A percentile compares a stretch with the other conserved stretches of the same genome.
Conservation (phyloP, 345 rosid species). For the Kandelia obovata region DNA sequence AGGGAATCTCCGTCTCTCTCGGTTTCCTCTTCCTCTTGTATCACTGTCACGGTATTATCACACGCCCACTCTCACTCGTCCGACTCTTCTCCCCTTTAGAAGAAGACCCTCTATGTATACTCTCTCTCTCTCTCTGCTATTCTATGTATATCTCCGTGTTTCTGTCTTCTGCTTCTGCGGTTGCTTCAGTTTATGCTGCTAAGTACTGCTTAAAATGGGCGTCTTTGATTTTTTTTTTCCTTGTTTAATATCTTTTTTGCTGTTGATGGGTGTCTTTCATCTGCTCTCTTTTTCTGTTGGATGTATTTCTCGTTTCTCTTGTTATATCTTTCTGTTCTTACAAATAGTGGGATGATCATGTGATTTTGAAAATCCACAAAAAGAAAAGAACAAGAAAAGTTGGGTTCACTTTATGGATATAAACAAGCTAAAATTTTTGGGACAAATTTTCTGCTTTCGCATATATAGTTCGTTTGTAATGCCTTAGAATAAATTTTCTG, state of each 20-base stretch:
- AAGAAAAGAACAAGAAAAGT: too few relatives aligned
- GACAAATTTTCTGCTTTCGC: too few relatives aligned
- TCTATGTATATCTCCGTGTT: not conserved
- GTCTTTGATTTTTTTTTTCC: not conserved
- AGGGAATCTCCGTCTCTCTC: too few relatives aligned
- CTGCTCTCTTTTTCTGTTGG: not conserved
- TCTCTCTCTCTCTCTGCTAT: not conserved
- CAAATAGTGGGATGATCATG: too few relatives aligned
- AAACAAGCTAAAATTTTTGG: too few relatives aligned
- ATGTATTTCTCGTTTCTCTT: not conserved
- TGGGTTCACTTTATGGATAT: too few relatives aligned
- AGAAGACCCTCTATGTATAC: slow-evolving; percentile 30
- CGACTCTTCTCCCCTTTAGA: not conserved
- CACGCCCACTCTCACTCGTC: slow-evolving; percentile 12
- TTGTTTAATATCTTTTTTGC: not conserved
- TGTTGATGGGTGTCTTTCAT: not conserved
- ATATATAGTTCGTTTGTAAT: too few relatives aligned
- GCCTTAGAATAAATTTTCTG: too few relatives aligned
- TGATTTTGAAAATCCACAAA: too few relatives aligned
- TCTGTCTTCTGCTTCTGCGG: not conserved
- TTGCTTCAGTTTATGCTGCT: not conserved
- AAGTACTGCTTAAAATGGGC: not conserved
- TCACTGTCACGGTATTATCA: not conserved
- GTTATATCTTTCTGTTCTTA: too few relatives aligned
- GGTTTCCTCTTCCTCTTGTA: slow-evolving; percentile 5